These are phyloP conservation scores for Rhodosporidiobolus odoratus DNA, from an alignment of 768 basidiomycete species.

Conservation along the genomic window DNA sequence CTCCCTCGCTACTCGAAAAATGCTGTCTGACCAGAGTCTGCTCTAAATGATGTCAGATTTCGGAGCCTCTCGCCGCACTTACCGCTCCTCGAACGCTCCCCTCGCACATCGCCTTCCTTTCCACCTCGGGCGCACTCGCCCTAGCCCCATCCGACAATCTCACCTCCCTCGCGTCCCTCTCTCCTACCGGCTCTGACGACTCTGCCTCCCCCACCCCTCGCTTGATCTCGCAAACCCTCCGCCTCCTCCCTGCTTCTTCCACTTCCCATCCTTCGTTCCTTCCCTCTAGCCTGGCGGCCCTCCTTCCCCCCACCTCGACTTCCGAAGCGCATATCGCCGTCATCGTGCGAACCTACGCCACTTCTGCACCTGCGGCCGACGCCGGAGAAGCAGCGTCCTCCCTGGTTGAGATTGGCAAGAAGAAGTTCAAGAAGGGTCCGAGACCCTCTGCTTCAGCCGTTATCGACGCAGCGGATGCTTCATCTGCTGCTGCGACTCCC, in stretches of 20 bases:
- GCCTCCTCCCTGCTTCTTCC: slow-evolving; percentile 14
- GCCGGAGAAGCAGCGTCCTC: neutral
- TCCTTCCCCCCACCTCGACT: slow-evolving; percentile 23
- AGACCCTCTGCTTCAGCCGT: slow-evolving; percentile 27
- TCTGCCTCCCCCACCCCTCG: neutral
- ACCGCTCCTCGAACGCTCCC: slow-evolving; percentile 32
- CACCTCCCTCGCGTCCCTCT: slow-evolving; percentile 26
- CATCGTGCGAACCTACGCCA: slow-evolving; percentile 18
- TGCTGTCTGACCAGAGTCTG: too few relatives aligned
- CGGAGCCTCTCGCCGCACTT: slow-evolving; percentile 26
- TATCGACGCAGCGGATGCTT: slow-evolving; percentile 21
- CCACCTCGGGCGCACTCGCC: slow-evolving; percentile 27
- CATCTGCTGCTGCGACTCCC: neutral
- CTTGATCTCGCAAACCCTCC: slow-evolving; percentile 9
- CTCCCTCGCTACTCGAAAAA: neutral
- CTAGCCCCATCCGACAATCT: slow-evolving; percentile 29
- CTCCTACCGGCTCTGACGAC: too few relatives aligned
- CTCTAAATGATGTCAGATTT: slow-evolving; percentile 3
- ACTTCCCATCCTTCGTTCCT: slow-evolving; percentile 16
- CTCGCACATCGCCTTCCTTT: slow-evolving; percentile 31
- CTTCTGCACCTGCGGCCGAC: neutral
- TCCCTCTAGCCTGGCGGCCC: slow-evolving; percentile 5
- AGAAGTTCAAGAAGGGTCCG: slow-evolving; percentile 36
- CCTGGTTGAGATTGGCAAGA: slow-evolving; percentile 31
- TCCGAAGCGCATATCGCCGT: slow-evolving; percentile 22